Conservation (phyloP, 495 filamentous ascomycete species). For the Cercophora sp. region DNA sequence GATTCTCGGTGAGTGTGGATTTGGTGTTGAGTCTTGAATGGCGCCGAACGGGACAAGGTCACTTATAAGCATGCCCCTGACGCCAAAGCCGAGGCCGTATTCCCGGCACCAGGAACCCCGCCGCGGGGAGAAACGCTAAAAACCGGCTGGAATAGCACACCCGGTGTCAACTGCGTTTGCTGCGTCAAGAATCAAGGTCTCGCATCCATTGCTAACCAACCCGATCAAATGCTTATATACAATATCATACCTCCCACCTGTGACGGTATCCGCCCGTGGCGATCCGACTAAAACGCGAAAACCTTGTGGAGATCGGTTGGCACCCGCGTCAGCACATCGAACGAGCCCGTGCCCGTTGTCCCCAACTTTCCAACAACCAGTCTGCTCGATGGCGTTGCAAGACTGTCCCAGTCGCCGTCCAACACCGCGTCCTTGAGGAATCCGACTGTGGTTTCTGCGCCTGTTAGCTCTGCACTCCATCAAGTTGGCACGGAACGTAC, state of each 20-base stretch:
- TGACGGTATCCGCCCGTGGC: no score
- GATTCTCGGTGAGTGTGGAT: no score
- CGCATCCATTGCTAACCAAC: neutral
- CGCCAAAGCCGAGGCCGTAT: no score
- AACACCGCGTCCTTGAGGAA: conserved; percentile 89
- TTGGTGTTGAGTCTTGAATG: no score
- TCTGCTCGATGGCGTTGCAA: conserved; percentile 78
- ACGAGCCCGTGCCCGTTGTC: conserved; percentile 81
- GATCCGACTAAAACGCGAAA: conserved; percentile 14
- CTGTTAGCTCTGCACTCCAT: conserved; percentile 11
- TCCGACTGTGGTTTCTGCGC: conserved; percentile 74
- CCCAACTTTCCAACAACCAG: conserved; percentile 84
- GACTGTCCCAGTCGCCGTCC: conserved; percentile 83
- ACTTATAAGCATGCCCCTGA: no score
- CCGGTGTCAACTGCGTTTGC: no score
- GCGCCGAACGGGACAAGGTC: no score
- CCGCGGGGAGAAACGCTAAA: no score
- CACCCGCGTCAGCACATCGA: conserved; percentile 68
- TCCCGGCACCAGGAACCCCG: no score
- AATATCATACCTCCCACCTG: no score
- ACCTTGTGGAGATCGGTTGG: conserved; percentile 33
- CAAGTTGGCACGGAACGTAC: conserved; percentile 20
- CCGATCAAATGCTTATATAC: neutral
- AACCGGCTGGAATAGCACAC: no score
- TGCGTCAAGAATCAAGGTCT: no score